phyloP scores from a whole-genome alignment of 108 stramenopile species.

The Cyclostephanos invisitatus region DNA sequence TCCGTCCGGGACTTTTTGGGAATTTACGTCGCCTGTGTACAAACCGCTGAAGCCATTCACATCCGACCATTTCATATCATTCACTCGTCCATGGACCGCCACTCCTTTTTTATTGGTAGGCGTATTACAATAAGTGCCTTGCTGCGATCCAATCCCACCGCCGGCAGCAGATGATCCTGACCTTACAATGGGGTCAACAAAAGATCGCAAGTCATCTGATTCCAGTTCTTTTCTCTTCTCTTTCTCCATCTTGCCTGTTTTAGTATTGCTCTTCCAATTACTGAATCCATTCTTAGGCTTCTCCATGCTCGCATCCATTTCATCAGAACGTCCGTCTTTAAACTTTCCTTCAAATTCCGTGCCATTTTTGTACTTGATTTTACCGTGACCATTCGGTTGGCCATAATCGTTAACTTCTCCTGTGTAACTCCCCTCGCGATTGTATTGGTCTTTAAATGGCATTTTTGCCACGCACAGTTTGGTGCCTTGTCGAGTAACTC shows the following conservation, averaged over 20 bases:
- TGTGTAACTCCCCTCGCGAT: constrained; percentile 57
- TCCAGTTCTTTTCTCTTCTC: constrained; percentile 25
- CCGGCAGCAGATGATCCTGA: background rate
- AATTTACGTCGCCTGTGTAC: constrained; percentile 43
- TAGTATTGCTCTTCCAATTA: constrained; percentile 22
- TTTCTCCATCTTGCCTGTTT: constrained; percentile 5
- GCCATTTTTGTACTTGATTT: constrained; percentile 60
- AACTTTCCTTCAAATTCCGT: constrained; percentile 52
- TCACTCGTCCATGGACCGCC: constrained; percentile 15
- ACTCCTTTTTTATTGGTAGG: background rate
- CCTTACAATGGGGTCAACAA: constrained; percentile 1
- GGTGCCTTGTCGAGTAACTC: constrained; percentile 9
- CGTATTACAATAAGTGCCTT: background rate
- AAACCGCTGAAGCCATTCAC: constrained; percentile 46
- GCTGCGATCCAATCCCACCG: background rate
- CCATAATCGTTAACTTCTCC: constrained; percentile 58
- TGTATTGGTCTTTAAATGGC: constrained; percentile 57
- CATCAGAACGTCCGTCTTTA: constrained; percentile 32
- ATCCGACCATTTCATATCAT: constrained; percentile 44
- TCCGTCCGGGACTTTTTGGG: constrained; percentile 30
- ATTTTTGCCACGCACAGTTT: constrained; percentile 38
- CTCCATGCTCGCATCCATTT: constrained; percentile 12
- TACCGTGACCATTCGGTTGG: constrained; percentile 61
- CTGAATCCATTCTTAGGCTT: constrained; percentile 15
- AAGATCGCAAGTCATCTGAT: constrained; percentile 14